Conservation (phyloP, 2,329 filamentous ascomycete species). For the Plenodomus lindquistii region DNA sequence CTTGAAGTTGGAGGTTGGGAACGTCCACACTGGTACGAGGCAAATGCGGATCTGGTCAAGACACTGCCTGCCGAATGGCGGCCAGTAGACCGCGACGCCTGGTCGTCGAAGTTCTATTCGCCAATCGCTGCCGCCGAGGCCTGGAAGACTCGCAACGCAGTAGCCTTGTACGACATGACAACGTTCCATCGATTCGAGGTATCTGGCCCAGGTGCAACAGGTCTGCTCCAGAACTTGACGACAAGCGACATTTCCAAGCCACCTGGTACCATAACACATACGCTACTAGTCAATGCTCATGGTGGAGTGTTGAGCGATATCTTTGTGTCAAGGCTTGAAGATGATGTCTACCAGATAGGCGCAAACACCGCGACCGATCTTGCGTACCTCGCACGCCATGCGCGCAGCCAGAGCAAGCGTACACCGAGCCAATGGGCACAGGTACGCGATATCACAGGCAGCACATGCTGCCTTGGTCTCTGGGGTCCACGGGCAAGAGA, state of each 20-base stretch:
- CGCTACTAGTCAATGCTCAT: constrained; percentile 58
- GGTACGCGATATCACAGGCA: constrained; percentile 63
- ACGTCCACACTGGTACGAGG: constrained; percentile 65
- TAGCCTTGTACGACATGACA: constrained; percentile 67
- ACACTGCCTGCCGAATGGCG: constrained; percentile 59
- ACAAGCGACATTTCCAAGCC: constrained; percentile 55
- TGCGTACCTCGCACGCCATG: constrained; percentile 59
- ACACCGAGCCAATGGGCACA: constrained; percentile 51
- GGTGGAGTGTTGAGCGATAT: constrained; percentile 62
- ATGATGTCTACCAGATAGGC: constrained; percentile 59
- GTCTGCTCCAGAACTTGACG: constrained; percentile 59
- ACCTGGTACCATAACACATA: constrained; percentile 59
- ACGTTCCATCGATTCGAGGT: constrained; percentile 63
- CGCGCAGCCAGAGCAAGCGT: constrained; percentile 51
- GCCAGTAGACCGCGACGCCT: constrained; percentile 60
- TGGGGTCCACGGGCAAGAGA: constrained; percentile 63
- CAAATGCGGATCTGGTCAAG: constrained; percentile 57
- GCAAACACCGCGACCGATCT: constrained; percentile 61
- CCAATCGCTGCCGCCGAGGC: constrained; percentile 64
- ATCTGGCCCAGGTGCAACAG: constrained; percentile 59
- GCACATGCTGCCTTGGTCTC: constrained; percentile 64
- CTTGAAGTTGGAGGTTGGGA: constrained; percentile 66
- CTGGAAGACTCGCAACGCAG: constrained; percentile 66
- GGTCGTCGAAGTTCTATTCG: constrained; percentile 62
- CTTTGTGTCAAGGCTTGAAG: constrained; percentile 57